These are phyloP conservation scores for Acer yangbiense DNA, from an alignment of 345 rosid species.

Conservation along the genomic window DNA sequence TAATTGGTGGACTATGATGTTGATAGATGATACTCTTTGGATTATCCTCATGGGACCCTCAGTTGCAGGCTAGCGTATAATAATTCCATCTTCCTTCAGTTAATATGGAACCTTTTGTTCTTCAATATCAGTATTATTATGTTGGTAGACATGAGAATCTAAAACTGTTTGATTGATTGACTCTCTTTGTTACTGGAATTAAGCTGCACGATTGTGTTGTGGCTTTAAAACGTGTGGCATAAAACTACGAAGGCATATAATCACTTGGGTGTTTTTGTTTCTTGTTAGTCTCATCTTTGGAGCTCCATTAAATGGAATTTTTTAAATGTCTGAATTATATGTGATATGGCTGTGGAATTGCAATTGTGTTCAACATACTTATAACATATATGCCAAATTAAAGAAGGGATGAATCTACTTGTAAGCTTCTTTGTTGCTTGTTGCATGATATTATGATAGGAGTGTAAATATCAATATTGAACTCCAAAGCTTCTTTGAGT, in stretches of 20 bases:
- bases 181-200: neutral
- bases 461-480: neutral
- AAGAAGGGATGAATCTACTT: neutral
- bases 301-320: neutral
- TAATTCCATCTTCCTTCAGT: too few relatives aligned
- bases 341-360: neutral
- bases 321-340: neutral
- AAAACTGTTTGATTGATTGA: neutral
- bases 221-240: neutral
- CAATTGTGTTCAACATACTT: neutral
- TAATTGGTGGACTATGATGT: neutral
- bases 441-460: neutral
- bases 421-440: neutral
- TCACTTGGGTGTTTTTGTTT: neutral
- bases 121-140: too few relatives aligned
- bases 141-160: too few relatives aligned
- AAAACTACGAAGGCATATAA: neutral
- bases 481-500: neutral
- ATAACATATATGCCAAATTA: neutral
- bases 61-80: too few relatives aligned
- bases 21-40: too few relatives aligned
- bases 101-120: too few relatives aligned
- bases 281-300: neutral
- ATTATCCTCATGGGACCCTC: too few relatives aligned
- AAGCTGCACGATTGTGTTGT: neutral